Base-by-base conservation (phyloP, 1,284 basidiomycete species). In the Trichosporon inkin region DNA sequence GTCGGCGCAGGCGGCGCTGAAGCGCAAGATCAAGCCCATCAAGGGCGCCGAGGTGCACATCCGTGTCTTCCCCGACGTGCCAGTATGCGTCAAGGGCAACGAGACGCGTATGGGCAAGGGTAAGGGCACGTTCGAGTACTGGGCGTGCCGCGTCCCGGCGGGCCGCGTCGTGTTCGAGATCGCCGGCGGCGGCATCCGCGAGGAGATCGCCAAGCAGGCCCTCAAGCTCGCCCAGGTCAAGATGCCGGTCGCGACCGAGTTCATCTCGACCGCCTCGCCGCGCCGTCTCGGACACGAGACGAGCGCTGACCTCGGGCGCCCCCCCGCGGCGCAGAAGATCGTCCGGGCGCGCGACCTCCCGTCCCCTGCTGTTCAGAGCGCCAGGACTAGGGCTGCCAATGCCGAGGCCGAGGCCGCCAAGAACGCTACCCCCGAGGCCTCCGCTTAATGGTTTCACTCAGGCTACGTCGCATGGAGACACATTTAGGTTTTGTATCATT, bases 81-180 rank as follows among this genome's bases (percentile, higher is more conserved):
- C 95, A 2, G 92, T 99, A 60, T 97, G 94, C 81, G 88, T 98
- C 60, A 98, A 99, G 86, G 95, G 95, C 57, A 98, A 97, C 72
- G 95, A 99, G 78, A 96, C 94, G 7, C 89, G 96, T 85, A 99
- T 99, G 96, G 95, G 95, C 51, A 98, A 98, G 80, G 96, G 96
- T 61, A 99, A 99, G 79, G 96, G 96, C 52, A 85, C 89, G 0
- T 99, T 98, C 71, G 95, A 98, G 76, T 98, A 85, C 78, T 98
- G 95, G 96, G 92, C 94, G 36, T 92, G 90, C 70, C 93, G 93
- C 58, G 92, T 92, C 1, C 86, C 89, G 6, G 88, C 86, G n/a
- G 94, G 94, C 5, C 86, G 90, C 49, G 93, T 98, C 8, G 84
- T 99, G 20, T 91, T 99, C 67, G 96, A 99, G 76, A 87, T 99